Percentiles rank a stretch among this genome's conserved stretches.
Conservation (phyloP, 495 filamentous ascomycete species). For the Aspergillus biplanus region DNA sequence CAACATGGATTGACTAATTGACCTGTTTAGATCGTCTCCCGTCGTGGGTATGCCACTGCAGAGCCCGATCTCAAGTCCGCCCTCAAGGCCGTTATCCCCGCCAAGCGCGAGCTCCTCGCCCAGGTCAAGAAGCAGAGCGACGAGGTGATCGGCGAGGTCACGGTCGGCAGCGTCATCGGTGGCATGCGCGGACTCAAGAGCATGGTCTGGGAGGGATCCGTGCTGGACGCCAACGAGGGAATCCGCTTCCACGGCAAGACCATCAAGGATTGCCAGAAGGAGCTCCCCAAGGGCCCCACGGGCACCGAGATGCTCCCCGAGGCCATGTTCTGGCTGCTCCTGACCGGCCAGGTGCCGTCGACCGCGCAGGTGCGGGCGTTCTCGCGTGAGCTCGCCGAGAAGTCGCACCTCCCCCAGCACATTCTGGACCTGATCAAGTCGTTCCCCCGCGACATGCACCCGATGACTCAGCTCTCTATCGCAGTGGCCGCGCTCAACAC, state of each 20-base stretch:
- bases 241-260: slow-evolving; percentile 98
- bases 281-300: slow-evolving; percentile 88
- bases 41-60: slow-evolving; percentile 56
- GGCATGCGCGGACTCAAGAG: slow-evolving; percentile 97
- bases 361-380: slow-evolving; percentile 78
- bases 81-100: slow-evolving; percentile 81
- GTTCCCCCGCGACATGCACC: slow-evolving; percentile 87
- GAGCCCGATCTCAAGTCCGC: slow-evolving; percentile 89
- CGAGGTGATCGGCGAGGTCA: slow-evolving; percentile 87
- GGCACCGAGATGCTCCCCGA: slow-evolving; percentile 99
- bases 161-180: slow-evolving; percentile 90
- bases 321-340: slow-evolving; percentile 98
- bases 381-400: slow-evolving; percentile 83
- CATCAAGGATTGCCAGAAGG: slow-evolving; percentile 95
- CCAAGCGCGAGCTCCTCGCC: slow-evolving; percentile 88
- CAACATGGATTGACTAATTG: background rate
- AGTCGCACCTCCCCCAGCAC: slow-evolving; percentile 80
- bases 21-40: slow-evolving; percentile 18
- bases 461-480: slow-evolving; percentile 97
- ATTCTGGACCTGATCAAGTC: slow-evolving; percentile 86
- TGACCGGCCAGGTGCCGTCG: slow-evolving; percentile 90
- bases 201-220: slow-evolving; percentile 98
- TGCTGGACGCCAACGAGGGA: slow-evolving; percentile 94
- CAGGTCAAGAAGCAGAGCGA: slow-evolving; percentile 85
- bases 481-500: slow-evolving; percentile 93